Conservation (phyloP, 306 rosid genomes). For the Abrus pulchellus region DNA sequence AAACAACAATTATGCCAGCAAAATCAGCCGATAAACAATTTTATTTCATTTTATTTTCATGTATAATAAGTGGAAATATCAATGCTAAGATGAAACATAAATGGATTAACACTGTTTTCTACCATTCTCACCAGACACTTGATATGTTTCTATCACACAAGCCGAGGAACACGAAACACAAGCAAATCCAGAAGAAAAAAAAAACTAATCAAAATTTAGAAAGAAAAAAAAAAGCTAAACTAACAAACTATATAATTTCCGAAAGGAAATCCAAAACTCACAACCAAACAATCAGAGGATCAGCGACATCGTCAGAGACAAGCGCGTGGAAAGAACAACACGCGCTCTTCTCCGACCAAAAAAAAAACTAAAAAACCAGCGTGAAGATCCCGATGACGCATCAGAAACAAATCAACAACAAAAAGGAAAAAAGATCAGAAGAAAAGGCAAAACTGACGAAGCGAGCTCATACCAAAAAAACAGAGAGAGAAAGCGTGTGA, state of each 20-base stretch:
- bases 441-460: constrained; percentile 37
- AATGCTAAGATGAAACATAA: constrained; percentile 27
- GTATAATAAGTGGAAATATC: background rate
- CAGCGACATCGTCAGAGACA: constrained; percentile 1
- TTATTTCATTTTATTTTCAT: background rate
- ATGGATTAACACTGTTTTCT: background rate
- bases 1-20: background rate
- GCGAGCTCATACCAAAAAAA: constrained; percentile 20
- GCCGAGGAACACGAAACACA: constrained; percentile 25
- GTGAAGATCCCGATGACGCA: constrained; percentile 45
- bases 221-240: background rate
- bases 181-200: background rate
- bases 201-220: background rate
- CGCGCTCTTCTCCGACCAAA: background rate
- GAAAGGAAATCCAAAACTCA: constrained; percentile 34
- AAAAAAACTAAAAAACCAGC: background rate
- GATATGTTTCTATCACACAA: constrained; percentile 3
- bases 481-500: constrained; percentile 32
- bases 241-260: constrained; percentile 6
- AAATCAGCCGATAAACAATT: background rate
- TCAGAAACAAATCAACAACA: constrained; percentile 42
- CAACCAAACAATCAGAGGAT: constrained; percentile 32
- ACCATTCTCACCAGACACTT: constrained; percentile 33
- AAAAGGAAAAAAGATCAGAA: constrained; percentile 38
- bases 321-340: background rate